Evolutionary conservation across 2,329 filamentous ascomycete species (phyloP), one percentile per base, ranked within the genome.

Genomic region (Trichophyton rubrum): DNA sequence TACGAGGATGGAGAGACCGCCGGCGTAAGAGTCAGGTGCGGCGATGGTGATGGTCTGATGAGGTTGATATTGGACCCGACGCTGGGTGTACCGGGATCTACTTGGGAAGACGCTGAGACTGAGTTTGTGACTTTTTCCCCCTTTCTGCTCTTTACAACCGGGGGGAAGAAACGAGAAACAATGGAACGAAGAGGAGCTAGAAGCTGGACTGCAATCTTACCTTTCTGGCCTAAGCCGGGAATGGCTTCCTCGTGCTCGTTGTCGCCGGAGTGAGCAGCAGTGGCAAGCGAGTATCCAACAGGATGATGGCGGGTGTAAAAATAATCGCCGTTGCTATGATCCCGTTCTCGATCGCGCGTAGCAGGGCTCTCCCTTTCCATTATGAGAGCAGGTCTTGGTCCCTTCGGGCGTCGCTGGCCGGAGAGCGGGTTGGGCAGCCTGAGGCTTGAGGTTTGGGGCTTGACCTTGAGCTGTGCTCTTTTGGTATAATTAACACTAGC

Each of bases 1-100:
- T 62, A 64, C 35, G 60, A 62, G 49, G 60, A 30, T 53, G 60
- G 60, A 20, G 58, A 40, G 1, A 30, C 30, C 2, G 20, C 43
- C 22, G 27, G 30, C 20, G 49, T 22, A 33, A 41, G 17, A 17
- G 45, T 33, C 20, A 8, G 27, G 13, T 55, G 49, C 13, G 24
- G 49, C 17, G 49, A 35, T 15, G 49, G 49, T 35, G 49, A 35
- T 15, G 49, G 5, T 17, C 49, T n/a, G 30, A 35, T 35, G 49
- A 33, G n/a, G 13, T 35, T 55, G 49, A 33, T 27, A 35, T 35
- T 55, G 27, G 49, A 15, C 7, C 49, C 49, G 27, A 35, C 49
- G 49, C 27, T 27, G 20, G 49, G 49, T 35, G 49, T 55, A 55
- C 13, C 33, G 30, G 49, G 49, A 27, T 15, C 27, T 33, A 55